These are phyloP conservation scores for Fusarium cyanostomum DNA, from an alignment of 2,329 filamentous ascomycete genomes.

Conservation along the genomic window DNA sequence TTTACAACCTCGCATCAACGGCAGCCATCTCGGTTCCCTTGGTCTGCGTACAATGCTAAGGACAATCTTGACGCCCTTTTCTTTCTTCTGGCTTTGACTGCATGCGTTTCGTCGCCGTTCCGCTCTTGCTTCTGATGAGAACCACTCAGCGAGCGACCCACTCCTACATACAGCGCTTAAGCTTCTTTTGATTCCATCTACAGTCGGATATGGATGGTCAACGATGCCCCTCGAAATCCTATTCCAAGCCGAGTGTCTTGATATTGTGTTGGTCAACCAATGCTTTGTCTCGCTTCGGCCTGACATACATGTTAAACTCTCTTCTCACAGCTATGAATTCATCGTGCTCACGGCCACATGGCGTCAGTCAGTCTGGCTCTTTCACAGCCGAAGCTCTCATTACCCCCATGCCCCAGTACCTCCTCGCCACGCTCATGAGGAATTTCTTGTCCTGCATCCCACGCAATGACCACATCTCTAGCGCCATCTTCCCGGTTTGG, in stretches of 20 bases:
- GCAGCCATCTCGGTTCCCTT: background rate
- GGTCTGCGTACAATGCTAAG: background rate
- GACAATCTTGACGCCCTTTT: background rate
- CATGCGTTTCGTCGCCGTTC: background rate
- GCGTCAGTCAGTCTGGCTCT: background rate
- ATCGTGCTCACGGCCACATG: background rate
- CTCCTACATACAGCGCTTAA: constrained; percentile 1
- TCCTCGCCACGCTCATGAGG: constrained; percentile 16
- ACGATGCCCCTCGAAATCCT: background rate
- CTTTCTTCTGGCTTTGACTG: background rate
- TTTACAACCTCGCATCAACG: constrained; percentile 3
- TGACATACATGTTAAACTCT: background rate
- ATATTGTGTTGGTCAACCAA: background rate
- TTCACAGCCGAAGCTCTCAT: background rate
- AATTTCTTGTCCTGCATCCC: constrained; percentile 23
- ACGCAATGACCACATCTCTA: constrained; percentile 16
- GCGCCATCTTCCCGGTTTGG: constrained; percentile 37
- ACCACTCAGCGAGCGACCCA: constrained; percentile 27
- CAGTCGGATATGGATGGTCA: constrained; percentile 6
- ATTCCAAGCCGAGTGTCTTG: background rate
- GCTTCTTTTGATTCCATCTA: constrained; percentile 16
- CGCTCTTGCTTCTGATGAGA: background rate
- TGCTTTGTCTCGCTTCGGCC: background rate
- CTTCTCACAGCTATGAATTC: background rate
- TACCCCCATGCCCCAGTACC: background rate